Evolutionary conservation across 2,329 filamentous ascomycete species (phyloP).

Genomic region (Fusarium mexicanum): DNA sequence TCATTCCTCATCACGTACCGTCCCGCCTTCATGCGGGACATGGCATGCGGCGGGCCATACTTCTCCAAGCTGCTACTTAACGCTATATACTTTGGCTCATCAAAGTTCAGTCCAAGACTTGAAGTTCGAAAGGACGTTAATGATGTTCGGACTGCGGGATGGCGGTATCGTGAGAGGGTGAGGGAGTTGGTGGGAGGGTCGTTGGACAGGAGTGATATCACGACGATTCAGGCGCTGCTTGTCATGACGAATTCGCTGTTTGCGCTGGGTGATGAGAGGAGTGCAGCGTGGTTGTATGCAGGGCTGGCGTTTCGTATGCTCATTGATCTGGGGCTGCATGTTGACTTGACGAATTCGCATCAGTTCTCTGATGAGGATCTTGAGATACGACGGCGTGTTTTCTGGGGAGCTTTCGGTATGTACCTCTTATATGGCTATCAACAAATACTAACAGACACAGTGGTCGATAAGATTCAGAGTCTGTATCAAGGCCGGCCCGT

Average conservation of each 20-base stretch:
- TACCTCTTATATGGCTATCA: rapidly evolving
- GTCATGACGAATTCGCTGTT: slow-evolving; percentile 63
- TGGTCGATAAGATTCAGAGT: slow-evolving; percentile 61
- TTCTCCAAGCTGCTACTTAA: slow-evolving; percentile 67
- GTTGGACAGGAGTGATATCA: slow-evolving; percentile 60
- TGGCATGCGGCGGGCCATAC: slow-evolving; percentile 64
- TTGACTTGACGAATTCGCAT: slow-evolving; percentile 20
- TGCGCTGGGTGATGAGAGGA: slow-evolving; percentile 59
- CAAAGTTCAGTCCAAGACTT: slow-evolving; percentile 56
- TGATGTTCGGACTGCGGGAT: slow-evolving; percentile 59
- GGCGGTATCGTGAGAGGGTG: slow-evolving; percentile 57
- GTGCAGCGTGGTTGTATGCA: slow-evolving; percentile 66
- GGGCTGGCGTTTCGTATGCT: slow-evolving; percentile 55
- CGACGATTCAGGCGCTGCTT: slow-evolving; percentile 63
- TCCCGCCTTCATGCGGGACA: slow-evolving; percentile 62
- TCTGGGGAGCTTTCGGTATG: slow-evolving; percentile 35
- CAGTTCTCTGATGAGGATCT: slow-evolving; percentile 21
- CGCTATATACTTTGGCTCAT: slow-evolving; percentile 57
- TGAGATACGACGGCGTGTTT: slow-evolving; percentile 35
- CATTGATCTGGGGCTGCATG: slow-evolving; percentile 57
- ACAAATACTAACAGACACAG: background rate
- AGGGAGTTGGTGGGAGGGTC: slow-evolving; percentile 56
- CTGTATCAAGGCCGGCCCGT: slow-evolving; percentile 64
- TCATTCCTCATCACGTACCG: slow-evolving; percentile 58
- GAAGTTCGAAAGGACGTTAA: slow-evolving; percentile 56